Evolutionary conservation across 495 filamentous ascomycete genomes (phyloP), one percentile per base, ranked within the genome.

Genomic region (Massariosphaeria phaeospora): DNA sequence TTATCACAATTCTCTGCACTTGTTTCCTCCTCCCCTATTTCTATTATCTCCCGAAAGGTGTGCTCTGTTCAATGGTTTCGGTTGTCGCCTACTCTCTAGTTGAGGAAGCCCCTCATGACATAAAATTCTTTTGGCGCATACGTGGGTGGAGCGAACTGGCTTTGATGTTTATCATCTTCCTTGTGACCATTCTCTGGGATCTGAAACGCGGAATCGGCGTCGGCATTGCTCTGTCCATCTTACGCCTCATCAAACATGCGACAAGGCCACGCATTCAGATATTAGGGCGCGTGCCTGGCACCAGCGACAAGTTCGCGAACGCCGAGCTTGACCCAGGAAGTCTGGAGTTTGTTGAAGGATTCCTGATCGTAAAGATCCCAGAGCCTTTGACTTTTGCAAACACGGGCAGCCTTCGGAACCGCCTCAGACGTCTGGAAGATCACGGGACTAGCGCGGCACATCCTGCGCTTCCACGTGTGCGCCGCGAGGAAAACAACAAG

Each of bases 361-460:
- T 88, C 52, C 69, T 98, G 29, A 95, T 98, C 56, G 89, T 97
- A 44, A 96, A 96, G 70, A 96, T 98, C 61, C 93, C 93, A 0
- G 94, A 97, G 62, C 91, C 91, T 0, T 75, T 98, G 34, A 97
- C 94, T 0, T 98, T 98, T 62, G 91, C 93, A 47, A 98, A 98
- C 65, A 96, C 94, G 0, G 94, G 94, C 17, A 87, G 93, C 48
- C 74, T 98, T 18, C 95, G 91, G 72, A 84, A 82, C 49, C 76
- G 94, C 7, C 76, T 98, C 4, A 75, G 86, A 13, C 75, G 94
- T 11, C 72, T 98, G 6, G 93, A 97, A 68, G 74, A 87, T 20
- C 96, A 97, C 63, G 93, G 93, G 11, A 88, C 88, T 0, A 81
- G 70, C n/a, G 72, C 73, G 34, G 86, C 88, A 0, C 94, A 97